Evolutionary conservation across 306 rosid genomes (phyloP).

Genomic region (Mimosa bimucronata): DNA sequence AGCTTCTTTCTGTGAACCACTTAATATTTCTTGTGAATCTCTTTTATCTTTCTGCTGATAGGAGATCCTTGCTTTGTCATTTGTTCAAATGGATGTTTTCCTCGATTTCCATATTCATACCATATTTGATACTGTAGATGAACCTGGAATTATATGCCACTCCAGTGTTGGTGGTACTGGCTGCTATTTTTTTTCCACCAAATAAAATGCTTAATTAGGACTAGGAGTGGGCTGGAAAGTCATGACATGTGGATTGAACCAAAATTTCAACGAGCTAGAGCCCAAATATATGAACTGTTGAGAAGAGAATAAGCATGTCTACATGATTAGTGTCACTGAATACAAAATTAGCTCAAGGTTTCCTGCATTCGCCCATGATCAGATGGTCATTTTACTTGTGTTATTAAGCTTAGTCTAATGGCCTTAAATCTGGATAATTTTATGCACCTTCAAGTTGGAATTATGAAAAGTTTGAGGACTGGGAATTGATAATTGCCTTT

Average conservation of each 20-base stretch:
- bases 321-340: not conserved
- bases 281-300: not conserved
- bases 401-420: conserved; percentile 3
- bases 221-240: not conserved
- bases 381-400: not conserved
- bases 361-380: conserved; percentile 1
- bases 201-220: conserved; percentile 14
- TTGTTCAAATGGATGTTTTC: conserved; percentile 6
- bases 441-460: conserved; percentile 17
- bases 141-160: not conserved
- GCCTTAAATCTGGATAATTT: not conserved
- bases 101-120: not conserved
- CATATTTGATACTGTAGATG: not conserved
- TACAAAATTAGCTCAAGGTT: not conserved
- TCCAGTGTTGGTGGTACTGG: not conserved
- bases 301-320: not conserved
- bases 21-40: not conserved
- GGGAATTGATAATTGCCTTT: not conserved
- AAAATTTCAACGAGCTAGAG: not conserved
- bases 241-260: conserved; percentile 3
- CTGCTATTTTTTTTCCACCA: not conserved
- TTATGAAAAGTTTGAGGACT: conserved; percentile 12
- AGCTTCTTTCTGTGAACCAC: not conserved
- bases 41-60: not conserved
- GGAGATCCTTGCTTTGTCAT: not conserved